Base-by-base conservation (phyloP, 768 basidiomycete species). In the Boletus pseudo-olivaceus region DNA sequence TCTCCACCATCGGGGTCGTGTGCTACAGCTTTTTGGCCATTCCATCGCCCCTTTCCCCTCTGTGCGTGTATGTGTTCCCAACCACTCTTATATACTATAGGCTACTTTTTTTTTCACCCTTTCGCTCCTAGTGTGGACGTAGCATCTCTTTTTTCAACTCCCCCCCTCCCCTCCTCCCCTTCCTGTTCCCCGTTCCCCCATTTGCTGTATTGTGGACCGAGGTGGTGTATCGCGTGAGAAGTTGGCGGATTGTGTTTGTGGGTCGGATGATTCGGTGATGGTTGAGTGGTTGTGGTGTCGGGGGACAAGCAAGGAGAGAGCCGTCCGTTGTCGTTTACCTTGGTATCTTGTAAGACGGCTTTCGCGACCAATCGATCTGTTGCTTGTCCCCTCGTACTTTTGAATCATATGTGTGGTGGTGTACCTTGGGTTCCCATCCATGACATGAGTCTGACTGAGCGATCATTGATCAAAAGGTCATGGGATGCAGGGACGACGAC, bases 61-160 rank as follows among this genome's bases (percentile, higher is more conserved):
- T 51, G 41, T 61, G 58, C 58, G 56, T 67, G 59, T 65, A 60
- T 55, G 61, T 65, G 60, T 67, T 61, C 48, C 54, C 55, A 45
- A 54, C 56, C 26, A 32, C n/a, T 53, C 44, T 59, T 72, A 71
- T 70, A 71, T 70, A 67, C 65, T 65, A 49, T 62, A 60, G 60
- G 69, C 47, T 72, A 61, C 53, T 50, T 47, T 57, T 47, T 56
- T 47, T 57, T 46, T 52, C 49, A 52, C 27, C 38, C 45, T 47
- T 55, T 41, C 59, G 47, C 38, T 58, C 47, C 35, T 62, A 62
- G 62, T 66, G 35, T 59, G 57, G 50, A 58, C 51, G 55, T 60
- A 51, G 63, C 44, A 56, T 65, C 35, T 55, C 43, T 50, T 46
- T 53, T 51, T 41, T 44, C 23, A 20, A n/a, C 32, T 29, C 51